Base-by-base conservation (phyloP, 164 flowering plant genomes). In the Santalum album region DNA sequence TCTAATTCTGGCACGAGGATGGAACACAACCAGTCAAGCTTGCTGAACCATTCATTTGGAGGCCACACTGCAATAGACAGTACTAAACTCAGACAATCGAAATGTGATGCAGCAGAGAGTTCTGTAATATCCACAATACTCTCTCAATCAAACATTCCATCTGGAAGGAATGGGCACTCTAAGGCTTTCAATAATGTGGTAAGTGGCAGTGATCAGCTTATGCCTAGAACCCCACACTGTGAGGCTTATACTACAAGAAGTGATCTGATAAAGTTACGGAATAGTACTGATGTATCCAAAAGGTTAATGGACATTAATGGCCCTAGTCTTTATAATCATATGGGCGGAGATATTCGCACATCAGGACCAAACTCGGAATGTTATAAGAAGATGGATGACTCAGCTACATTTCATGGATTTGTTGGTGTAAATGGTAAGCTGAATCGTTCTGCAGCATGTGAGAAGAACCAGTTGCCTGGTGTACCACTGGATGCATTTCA, bases 121-220 rank as follows among this genome's bases (percentile, higher is more conserved):
- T 69, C 75, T 17, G 59, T 46, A 19, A 53, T 61, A 52, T 71
- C 75, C 1, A 50, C 45, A 58, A 55, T 44, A 53, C 56, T 64
- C 51, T 29, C 71, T 12, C 65, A 63, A 23, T 43, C 38, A 1
- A 55, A 53, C 47, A 18, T 47, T 50, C 36, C 50, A 24, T 44
- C 66, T 19, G 74, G 56, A 60, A 60, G 56, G 22, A 49, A 17
- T 44, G n/a, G 23, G 16, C 55, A 57, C 29, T 55, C 63, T 16
- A 66, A 42, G 54, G 62, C 38, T 51, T 44, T 48, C 35, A 47
- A 46, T 40, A 59, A 49, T 52, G 24, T 50, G 12, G 56, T 40
- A 5, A 58, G 49, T 63, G 43, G 44, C 34, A 54, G 60, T 61
- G 66, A 62, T 45, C 66, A 61, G 46, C 22, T 54, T 38, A 47